Evolutionary conservation across 495 filamentous ascomycete genomes (phyloP).

Genomic region (Penicillium soppii): DNA sequence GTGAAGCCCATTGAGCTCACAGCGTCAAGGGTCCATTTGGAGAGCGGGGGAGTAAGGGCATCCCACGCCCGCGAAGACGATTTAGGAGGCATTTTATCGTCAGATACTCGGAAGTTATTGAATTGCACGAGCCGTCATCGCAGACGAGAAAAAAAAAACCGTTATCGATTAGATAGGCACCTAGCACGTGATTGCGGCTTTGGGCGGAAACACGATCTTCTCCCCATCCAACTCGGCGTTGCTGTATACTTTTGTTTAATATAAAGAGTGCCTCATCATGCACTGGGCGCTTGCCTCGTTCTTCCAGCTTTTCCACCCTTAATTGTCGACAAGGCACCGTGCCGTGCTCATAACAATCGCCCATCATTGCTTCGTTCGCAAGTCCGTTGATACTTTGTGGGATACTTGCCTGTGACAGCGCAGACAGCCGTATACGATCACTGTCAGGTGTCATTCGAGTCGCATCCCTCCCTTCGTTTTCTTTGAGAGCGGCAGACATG

Average conservation of each 20-base stretch:
- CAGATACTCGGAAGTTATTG: neutral
- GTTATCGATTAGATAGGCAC: slow-evolving; percentile 35
- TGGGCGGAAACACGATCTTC: slow-evolving; percentile 23
- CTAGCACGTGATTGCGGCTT: slow-evolving; percentile 26
- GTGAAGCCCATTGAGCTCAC: slow-evolving; percentile 80
- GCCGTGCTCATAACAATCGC: slow-evolving; percentile 9
- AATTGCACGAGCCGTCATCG: slow-evolving; percentile 1
- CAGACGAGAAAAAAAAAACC: slow-evolving; percentile 23
- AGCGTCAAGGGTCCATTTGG: slow-evolving; percentile 87
- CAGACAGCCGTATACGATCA: slow-evolving; percentile 34
- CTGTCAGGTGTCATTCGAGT: slow-evolving; percentile 50
- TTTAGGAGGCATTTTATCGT: slow-evolving; percentile 37
- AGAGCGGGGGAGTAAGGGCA: slow-evolving; percentile 71
- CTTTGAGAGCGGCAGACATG: slow-evolving; percentile 41
- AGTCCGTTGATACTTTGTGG: slow-evolving; percentile 17
- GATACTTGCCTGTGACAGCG: slow-evolving; percentile 25
- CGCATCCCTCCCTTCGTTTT: slow-evolving; percentile 49
- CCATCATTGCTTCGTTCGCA: slow-evolving; percentile 29
- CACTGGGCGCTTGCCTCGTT: neutral
- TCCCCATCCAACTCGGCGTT: slow-evolving; percentile 28
- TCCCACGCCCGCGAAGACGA: slow-evolving; percentile 68
- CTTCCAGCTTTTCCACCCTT: neutral
- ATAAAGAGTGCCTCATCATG: slow-evolving; percentile 10
- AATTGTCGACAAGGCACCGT: slow-evolving; percentile 1
- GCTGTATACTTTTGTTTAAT: slow-evolving; percentile 9